Base-by-base conservation (phyloP, 2,329 filamentous ascomycete species). In the Aspergillus sp. region DNA sequence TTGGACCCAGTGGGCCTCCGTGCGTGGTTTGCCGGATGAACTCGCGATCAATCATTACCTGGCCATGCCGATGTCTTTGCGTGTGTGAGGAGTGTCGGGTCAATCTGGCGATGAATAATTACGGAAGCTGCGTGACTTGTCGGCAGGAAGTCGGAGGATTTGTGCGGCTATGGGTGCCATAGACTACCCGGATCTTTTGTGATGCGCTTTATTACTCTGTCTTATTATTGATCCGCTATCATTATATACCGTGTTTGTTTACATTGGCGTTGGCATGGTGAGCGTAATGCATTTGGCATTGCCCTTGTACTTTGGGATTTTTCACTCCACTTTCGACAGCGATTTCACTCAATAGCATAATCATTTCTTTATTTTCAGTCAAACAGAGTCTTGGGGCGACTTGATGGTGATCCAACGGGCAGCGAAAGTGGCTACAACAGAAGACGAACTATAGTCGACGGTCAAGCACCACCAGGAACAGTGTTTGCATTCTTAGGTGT, bases 11-110 rank as follows among this genome's bases (percentile, higher is more conserved):
- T 46, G 88, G 91, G 0, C 92, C 92, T 2, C 90, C 91, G 66
- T 99, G 95, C 70, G 95, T 98, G 0, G 91, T 99, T 4, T 99
- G 95, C 72, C 94, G 98, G 74, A 87, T 87, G 56, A 84, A 85
- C n/a, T 87, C 92, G 3, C 84, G 95, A 18, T 96, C 91, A 7
- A 90, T 98, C 61, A 90, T 99, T 56, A 89, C 96, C 2, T 98
- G 95, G 95, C 95, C 95, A 0, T 99, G 95, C 73, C 90, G 95
- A 2, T 99, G 95, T 73, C 82, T 99, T 59, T 94, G 91, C 66
- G 83, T 98, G 12, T 98, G 95, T 73, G 95, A 99, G 74, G 95
- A 98, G 66, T 98, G 95, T 73, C 84, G 95, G 32, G 90, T 98
- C 39, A 94, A 91, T 49, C 82, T 98, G 63, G 95, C 95, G 3